A percentile compares a stretch with the other conserved stretches of the same genome.
Evolutionary conservation across 441 rosid species (phyloP).

Genomic region (Gossypium schwendimanii): DNA sequence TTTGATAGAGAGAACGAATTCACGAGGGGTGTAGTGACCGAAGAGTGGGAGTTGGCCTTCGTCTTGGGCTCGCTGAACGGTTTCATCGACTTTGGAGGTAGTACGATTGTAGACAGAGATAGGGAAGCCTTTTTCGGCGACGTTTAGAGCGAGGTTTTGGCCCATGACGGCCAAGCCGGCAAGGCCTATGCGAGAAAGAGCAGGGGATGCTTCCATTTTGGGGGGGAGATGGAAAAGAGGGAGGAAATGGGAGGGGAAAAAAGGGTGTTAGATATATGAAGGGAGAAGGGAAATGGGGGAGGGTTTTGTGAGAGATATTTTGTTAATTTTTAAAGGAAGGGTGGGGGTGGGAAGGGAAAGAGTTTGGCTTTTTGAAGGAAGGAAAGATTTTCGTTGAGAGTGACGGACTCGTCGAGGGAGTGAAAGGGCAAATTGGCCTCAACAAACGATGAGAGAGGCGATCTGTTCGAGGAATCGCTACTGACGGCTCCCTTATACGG

Average conservation of each 20-base stretch:
- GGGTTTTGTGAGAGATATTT: not conserved
- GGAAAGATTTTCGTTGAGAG: slow-evolving; percentile 9
- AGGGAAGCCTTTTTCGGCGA: slow-evolving; percentile 88
- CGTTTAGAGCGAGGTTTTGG: slow-evolving; percentile 80
- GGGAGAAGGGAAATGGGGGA: not conserved
- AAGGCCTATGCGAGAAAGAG: slow-evolving; percentile 3
- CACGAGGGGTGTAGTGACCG: slow-evolving; percentile 70
- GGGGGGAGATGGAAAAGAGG: too few species aligned
- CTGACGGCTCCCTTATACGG: not conserved
- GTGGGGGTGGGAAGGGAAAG: not conserved
- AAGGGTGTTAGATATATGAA: not conserved
- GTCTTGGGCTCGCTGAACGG: slow-evolving; percentile 51
- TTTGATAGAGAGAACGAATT: slow-evolving; percentile 77
- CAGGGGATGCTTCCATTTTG: slow-evolving; percentile 3
- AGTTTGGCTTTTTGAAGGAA: not conserved
- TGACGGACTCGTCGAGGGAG: slow-evolving; percentile 65
- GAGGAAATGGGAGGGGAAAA: too few species aligned
- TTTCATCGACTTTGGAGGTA: slow-evolving; percentile 78
- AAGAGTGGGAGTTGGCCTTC: slow-evolving; percentile 73
- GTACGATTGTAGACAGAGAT: slow-evolving; percentile 93
- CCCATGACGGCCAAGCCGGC: slow-evolving; percentile 95
- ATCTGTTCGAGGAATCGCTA: slow-evolving; percentile 10
- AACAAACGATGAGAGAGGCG: slow-evolving; percentile 21
- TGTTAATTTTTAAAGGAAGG: not conserved
- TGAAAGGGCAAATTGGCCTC: slow-evolving; percentile 30